Conservation (phyloP, 2,329 filamentous ascomycete species). For the Epichloe scottii region DNA sequence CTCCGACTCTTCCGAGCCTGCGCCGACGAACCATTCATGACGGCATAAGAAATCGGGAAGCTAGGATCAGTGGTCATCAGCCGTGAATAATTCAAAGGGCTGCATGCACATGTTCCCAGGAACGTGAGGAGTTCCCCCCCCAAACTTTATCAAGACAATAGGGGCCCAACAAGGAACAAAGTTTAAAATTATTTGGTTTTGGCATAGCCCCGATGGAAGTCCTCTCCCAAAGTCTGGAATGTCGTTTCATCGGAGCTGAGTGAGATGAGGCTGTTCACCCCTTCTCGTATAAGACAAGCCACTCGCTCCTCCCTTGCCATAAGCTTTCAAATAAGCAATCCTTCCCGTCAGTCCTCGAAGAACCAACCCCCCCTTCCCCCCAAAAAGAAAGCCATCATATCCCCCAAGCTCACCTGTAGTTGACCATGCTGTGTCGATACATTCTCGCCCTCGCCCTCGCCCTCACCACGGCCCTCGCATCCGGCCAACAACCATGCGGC, state of each 20-base stretch:
- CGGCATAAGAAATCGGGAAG: too few relatives aligned
- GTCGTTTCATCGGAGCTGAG: not conserved
- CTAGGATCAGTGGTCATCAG: too few relatives aligned
- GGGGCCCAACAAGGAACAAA: too few relatives aligned
- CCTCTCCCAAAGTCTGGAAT: conserved; percentile 11
- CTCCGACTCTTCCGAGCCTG: too few relatives aligned
- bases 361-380: too few relatives aligned
- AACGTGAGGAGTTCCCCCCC: too few relatives aligned
- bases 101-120: too few relatives aligned
- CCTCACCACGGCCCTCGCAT: conserved; percentile 6
- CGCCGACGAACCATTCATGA: too few relatives aligned
- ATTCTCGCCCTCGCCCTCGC: conserved; percentile 10
- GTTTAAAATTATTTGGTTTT: too few relatives aligned
- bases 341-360: not conserved
- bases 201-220: too few relatives aligned
- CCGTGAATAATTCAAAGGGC: too few relatives aligned
- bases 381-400: not conserved
- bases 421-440: conserved; percentile 13
- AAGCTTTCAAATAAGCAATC: not conserved
- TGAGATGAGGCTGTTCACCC: not conserved
- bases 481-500: conserved; percentile 14
- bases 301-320: not conserved
- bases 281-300: not conserved
- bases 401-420: not conserved
- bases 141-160: too few relatives aligned